A percentile compares a stretch with the other conserved stretches of the same genome.
Evolutionary conservation across 495 filamentous ascomycete species (phyloP).

Genomic region (Penicillium salamii): DNA sequence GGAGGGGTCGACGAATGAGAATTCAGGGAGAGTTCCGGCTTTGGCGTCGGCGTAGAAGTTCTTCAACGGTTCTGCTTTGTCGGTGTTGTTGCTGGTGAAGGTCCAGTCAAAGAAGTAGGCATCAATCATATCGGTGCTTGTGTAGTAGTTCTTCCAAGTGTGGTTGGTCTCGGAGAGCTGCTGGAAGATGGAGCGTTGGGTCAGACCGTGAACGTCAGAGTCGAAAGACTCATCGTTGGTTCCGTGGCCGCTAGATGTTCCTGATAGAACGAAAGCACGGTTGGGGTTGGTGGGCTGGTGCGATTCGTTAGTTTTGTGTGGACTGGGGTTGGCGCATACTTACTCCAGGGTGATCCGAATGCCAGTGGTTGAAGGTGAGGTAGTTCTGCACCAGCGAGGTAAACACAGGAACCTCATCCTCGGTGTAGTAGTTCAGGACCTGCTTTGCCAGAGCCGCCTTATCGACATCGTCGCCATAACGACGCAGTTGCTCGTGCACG

Average conservation of each 20-base stretch:
- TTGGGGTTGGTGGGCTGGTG: conserved; percentile 48
- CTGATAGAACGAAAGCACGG: conserved; percentile 44
- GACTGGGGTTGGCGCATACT: conserved; percentile 7
- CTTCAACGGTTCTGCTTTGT: conserved; percentile 29
- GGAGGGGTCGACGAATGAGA: conserved; percentile 51
- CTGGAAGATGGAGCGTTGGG: conserved; percentile 47
- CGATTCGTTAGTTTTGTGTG: conserved; percentile 7
- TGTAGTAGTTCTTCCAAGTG: conserved; percentile 52
- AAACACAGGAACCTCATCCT: conserved; percentile 47
- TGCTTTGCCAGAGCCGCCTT: conserved; percentile 37
- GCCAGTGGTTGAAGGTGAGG: conserved; percentile 52
- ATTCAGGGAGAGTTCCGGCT: conserved; percentile 39
- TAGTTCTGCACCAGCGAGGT: conserved; percentile 49
- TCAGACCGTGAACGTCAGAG: conserved; percentile 29
- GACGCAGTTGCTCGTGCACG: conserved; percentile 44
- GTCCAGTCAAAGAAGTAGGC: conserved; percentile 45
- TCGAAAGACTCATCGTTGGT: conserved; percentile 43
- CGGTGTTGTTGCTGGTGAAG: conserved; percentile 25
- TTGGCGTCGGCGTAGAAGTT: conserved; percentile 39
- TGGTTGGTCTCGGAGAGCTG: conserved; percentile 40
- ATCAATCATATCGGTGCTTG: conserved; percentile 31
- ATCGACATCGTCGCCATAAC: conserved; percentile 29
- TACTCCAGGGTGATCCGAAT: conserved; percentile 47
- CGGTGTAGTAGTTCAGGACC: conserved; percentile 52
- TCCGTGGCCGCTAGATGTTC: conserved; percentile 47